phyloP scores from a whole-genome alignment of 2,329 filamentous ascomycete species.

The Fusarium keratoplasticum region DNA sequence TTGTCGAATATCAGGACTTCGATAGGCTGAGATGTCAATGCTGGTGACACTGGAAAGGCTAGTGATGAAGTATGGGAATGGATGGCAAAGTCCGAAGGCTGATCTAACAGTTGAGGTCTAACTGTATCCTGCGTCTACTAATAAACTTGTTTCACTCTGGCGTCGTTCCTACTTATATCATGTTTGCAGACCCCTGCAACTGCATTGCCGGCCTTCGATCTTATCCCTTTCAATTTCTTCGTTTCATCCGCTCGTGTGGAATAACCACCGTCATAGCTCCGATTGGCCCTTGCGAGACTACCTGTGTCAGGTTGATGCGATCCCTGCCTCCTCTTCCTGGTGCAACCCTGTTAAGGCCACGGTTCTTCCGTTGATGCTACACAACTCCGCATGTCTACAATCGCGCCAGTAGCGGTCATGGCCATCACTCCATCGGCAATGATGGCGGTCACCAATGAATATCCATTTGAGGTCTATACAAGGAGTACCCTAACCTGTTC shows the following conservation, averaged over 20 bases:
- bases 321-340: background rate
- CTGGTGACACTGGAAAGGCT: background rate
- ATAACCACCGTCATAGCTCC: constrained; percentile 10
- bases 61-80: background rate
- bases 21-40: background rate
- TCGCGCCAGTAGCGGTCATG: background rate
- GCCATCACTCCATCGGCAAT: background rate
- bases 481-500: background rate
- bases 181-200: background rate
- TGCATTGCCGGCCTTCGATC: constrained; percentile 11
- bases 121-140: background rate
- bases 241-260: constrained; percentile 19
- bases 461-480: background rate
- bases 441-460: background rate
- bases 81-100: background rate
- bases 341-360: background rate
- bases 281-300: background rate
- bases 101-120: background rate
- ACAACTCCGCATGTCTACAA: background rate
- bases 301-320: constrained; percentile 1
- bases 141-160: background rate
- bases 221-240: constrained; percentile 5
- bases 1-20: background rate
- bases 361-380: background rate
- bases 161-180: background rate